Base-by-base conservation (phyloP, 345 rosid genomes). In the Melaleuca alternifolia region DNA sequence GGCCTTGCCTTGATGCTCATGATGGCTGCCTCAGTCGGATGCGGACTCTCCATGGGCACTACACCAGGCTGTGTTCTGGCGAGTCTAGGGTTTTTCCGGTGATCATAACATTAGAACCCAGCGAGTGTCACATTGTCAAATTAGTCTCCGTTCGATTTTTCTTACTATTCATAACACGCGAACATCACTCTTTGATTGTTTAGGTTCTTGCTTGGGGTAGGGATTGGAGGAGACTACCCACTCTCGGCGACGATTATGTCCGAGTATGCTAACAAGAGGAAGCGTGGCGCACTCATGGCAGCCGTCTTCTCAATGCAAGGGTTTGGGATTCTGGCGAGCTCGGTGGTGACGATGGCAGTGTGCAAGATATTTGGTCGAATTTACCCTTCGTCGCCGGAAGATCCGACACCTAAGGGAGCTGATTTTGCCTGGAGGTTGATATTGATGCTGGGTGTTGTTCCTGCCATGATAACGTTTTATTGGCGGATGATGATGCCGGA, bases 401-500 rank as follows among this genome's bases (percentile, higher is more conserved):
- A 84, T 85, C 75, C 30, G 71, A 90, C 92, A 79, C 94, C 94
- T 13, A 51, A 65, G 26, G 94, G 83, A 50, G 92, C 96, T 3
- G 97, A 95, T 85, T 54, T 94, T 46, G 93, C 94, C 0, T 94
- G 97, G 97, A 89, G 97, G 89, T 83, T 95, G 89, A 94, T 95
- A 86, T 90, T 95, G 7, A 93, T 94, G 94, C 54, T 94, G 24
- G 96, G 96, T 54, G 94, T 94, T 48, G 85, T 95, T 71, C 97
- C 97, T 37, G 95, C 97, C 33, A 95, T 91, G 46, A 87, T 95
- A 54, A 95, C 97, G 10, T 95, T 84, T 76, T 94, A 95, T 41
- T 95, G 96, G 95, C 92, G 97, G 15, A 94, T 95, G 96, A 88
- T 89, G 87, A 95, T 95, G 96, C 97, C 97, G 14, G 97, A 95